These are phyloP conservation scores for Nicotiana sylvestris DNA, from an alignment of 257 asterid species.

Conservation along the genomic window DNA sequence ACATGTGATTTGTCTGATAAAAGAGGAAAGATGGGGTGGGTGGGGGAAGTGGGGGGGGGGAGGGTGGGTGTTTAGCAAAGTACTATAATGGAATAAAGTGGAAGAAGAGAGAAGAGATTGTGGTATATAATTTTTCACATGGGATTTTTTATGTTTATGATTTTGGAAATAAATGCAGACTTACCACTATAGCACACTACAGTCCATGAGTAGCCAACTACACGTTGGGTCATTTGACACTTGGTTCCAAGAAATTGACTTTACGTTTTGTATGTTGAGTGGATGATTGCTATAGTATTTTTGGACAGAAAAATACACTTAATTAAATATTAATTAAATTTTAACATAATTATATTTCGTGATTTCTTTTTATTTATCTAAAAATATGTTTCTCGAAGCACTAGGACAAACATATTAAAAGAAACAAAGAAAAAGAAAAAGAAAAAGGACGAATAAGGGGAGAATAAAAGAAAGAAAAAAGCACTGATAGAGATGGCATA, in stretches of 20 bases:
- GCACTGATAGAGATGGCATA: too few species aligned
- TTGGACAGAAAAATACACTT: too few species aligned
- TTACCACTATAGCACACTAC: background rate
- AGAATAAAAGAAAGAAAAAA: too few species aligned
- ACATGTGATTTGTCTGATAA: constrained; percentile 2
- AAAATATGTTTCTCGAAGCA: too few species aligned
- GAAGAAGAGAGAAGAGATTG: background rate
- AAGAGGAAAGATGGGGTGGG: background rate
- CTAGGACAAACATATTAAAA: too few species aligned
- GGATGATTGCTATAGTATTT: background rate
- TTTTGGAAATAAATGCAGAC: background rate
- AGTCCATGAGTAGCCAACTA: background rate
- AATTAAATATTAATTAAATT: too few species aligned
- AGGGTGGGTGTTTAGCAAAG: background rate
- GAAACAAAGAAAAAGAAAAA: too few species aligned
- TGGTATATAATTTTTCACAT: constrained; percentile 8
- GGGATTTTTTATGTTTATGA: background rate
- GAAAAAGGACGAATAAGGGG: too few species aligned
- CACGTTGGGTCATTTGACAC: background rate
- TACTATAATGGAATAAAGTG: background rate
- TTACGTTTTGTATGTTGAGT: background rate
- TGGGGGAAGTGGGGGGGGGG: background rate
- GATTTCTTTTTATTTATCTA: too few species aligned
- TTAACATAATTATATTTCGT: too few species aligned
- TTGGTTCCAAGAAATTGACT: background rate